These are phyloP conservation scores for barley (Hordeum vulgare) DNA, from an alignment of 176 grass and related monocot species.

Conservation along the genomic window DNA sequence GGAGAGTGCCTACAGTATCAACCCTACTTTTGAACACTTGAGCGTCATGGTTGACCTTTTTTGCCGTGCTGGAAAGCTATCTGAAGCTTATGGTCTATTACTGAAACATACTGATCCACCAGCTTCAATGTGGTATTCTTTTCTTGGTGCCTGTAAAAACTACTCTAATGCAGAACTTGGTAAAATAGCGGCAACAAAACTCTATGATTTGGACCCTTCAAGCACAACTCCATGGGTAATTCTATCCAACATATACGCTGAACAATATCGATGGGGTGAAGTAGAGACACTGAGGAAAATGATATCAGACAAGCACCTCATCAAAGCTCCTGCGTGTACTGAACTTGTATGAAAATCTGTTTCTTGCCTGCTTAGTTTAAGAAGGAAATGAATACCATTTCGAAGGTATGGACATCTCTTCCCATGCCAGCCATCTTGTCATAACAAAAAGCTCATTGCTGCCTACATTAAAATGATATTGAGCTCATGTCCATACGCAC, in stretches of 20 bases:
- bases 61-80: slow-evolving; percentile 30
- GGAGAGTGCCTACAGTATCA: slow-evolving; percentile 9
- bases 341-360: slow-evolving; percentile 2
- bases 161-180: slow-evolving; percentile 25
- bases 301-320: slow-evolving; percentile 15
- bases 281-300: slow-evolving; percentile 26
- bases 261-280: slow-evolving; percentile 29
- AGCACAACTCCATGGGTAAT: slow-evolving; percentile 25
- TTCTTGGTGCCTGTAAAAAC: slow-evolving; percentile 32
- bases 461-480: background rate
- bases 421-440: background rate
- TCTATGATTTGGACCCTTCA: slow-evolving; percentile 31
- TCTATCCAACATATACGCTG: slow-evolving; percentile 43
- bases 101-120: slow-evolving; percentile 10
- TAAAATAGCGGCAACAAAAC: slow-evolving; percentile 13
- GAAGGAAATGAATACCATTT: background rate
- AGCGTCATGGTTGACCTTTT: slow-evolving; percentile 38
- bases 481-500: no score
- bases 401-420: background rate
- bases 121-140: slow-evolving; percentile 37
- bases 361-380: background rate
- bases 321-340: slow-evolving; percentile 21
- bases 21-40: slow-evolving; percentile 24
- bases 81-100: slow-evolving; percentile 30
- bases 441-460: background rate